Conservation (phyloP, 257 asterid species). For the Penstemon newberryi region DNA sequence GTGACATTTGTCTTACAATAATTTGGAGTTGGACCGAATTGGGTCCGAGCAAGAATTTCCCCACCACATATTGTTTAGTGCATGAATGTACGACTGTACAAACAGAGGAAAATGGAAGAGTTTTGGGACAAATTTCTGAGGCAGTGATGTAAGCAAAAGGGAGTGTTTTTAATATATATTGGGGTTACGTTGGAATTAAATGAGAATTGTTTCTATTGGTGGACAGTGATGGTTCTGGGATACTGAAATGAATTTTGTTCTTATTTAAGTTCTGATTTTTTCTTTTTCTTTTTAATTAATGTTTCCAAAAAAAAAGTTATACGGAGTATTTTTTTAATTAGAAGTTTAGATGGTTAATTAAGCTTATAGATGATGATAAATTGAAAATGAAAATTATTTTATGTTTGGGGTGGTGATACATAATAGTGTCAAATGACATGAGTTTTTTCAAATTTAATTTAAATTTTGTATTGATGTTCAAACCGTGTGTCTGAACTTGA, state of each 20-base stretch:
- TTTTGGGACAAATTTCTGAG: slow-evolving; percentile 40
- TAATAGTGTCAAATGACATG: too few relatives aligned
- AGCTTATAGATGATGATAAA: background rate
- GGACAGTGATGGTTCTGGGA: slow-evolving; percentile 48
- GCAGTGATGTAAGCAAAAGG: slow-evolving; percentile 39
- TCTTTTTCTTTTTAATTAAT: background rate
- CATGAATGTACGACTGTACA: slow-evolving; percentile 39
- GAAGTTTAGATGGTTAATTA: background rate
- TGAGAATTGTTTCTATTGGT: slow-evolving; percentile 28
- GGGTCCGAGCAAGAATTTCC: too few relatives aligned
- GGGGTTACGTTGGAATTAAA: slow-evolving; percentile 14
- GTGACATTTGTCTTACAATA: too few relatives aligned
- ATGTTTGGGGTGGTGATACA: background rate
- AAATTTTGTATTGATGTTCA: too few relatives aligned
- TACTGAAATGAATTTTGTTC: slow-evolving; percentile 39
- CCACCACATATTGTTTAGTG: slow-evolving; percentile 27
- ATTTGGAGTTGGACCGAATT: too few relatives aligned
- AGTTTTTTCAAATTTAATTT: too few relatives aligned
- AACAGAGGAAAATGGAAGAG: slow-evolving; percentile 30
- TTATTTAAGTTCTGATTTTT: slow-evolving; percentile 15
- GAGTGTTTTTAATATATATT: slow-evolving; percentile 17
- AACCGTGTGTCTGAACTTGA: too few relatives aligned
- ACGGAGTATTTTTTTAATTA: background rate
- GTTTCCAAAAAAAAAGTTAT: background rate
- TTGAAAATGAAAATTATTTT: background rate